phyloP scores from a whole-genome alignment of 1,284 basidiomycete species.

The Boletus mariae region DNA sequence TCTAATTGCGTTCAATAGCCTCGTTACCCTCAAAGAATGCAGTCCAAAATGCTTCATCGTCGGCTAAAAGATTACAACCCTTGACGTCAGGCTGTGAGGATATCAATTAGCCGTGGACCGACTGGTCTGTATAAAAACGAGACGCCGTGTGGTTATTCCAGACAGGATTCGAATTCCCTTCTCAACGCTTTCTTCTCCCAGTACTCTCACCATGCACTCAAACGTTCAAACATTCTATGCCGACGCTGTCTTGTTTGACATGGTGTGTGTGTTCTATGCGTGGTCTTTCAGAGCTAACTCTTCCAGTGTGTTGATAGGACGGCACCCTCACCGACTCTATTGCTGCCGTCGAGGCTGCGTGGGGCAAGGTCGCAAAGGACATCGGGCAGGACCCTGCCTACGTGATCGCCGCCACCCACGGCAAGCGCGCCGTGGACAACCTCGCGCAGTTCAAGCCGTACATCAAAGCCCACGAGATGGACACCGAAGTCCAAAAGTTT shows the following conservation, averaged over 20 bases:
- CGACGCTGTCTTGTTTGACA: slow-evolving; percentile 71
- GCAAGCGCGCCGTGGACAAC: slow-evolving; percentile 70
- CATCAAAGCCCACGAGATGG: slow-evolving; percentile 61
- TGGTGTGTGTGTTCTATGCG: slow-evolving; percentile 43
- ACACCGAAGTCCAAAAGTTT: slow-evolving; percentile 62
- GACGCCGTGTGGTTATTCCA: slow-evolving; percentile 1
- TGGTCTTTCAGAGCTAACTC: slow-evolving; percentile 19
- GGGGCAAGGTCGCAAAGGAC: slow-evolving; percentile 71
- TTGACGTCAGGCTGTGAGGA: slow-evolving; percentile 29
- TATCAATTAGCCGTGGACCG: slow-evolving; percentile 4
- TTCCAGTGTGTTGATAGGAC: slow-evolving; percentile 41
- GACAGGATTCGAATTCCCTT: slow-evolving; percentile 11
- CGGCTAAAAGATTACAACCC: slow-evolving; percentile 16
- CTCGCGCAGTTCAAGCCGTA: slow-evolving; percentile 56
- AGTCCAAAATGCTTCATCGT: not conserved
- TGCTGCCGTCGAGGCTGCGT: slow-evolving; percentile 74
- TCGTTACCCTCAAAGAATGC: slow-evolving; percentile 7
- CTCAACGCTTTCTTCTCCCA: not conserved
- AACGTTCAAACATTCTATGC: slow-evolving; percentile 40
- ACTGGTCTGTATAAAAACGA: slow-evolving; percentile 24
- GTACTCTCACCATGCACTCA: slow-evolving; percentile 20
- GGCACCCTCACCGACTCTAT: slow-evolving; percentile 76
- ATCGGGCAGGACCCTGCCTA: slow-evolving; percentile 62
- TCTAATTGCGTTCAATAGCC: slow-evolving; percentile 4
- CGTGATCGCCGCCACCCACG: slow-evolving; percentile 72